These are phyloP conservation scores for Hawksworthiomyces lignivorus DNA, from an alignment of 2,329 filamentous ascomycete species.

Conservation along the genomic window DNA sequence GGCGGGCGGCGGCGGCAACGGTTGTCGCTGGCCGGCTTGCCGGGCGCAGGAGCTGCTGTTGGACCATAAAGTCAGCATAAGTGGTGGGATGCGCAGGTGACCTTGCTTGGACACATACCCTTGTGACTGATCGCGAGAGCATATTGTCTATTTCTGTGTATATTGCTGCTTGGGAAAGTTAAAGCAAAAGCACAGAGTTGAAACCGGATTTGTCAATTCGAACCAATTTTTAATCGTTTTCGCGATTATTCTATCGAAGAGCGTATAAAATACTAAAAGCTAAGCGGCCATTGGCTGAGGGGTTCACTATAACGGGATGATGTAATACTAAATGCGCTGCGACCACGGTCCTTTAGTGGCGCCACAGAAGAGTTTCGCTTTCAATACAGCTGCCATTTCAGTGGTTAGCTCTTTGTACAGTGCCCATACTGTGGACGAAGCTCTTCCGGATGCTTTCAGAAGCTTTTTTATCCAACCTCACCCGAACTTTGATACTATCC, in stretches of 20 bases:
- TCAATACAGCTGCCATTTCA: background rate
- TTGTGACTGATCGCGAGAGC: constrained; percentile 12
- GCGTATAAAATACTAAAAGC: too few relatives aligned
- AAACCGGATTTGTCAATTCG: too few relatives aligned
- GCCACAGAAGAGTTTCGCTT: background rate
- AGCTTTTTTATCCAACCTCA: too few relatives aligned
- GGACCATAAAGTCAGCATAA: background rate
- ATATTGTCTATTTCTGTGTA: background rate
- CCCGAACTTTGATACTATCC: too few relatives aligned
- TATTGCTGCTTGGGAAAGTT: too few relatives aligned
- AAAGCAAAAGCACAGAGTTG: too few relatives aligned
- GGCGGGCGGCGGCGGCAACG: background rate
- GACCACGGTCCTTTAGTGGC: background rate
- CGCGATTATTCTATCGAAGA: too few relatives aligned
- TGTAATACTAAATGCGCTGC: background rate
- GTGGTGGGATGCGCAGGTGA: background rate
- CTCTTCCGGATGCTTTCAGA: too few relatives aligned
- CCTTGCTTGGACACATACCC: constrained; percentile 2
- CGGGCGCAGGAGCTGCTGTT: constrained; percentile 9
- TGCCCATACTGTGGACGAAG: too few relatives aligned
- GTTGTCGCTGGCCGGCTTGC: constrained; percentile 3
- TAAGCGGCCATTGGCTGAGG: too few relatives aligned
- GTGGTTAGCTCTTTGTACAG: too few relatives aligned
- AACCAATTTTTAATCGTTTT: too few relatives aligned
- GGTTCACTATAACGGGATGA: background rate